A percentile compares a stretch with the other conserved stretches of the same genome.
phyloP scores from a whole-genome alignment of 176 grass and related monocot species.

The Zizania latifolia region DNA sequence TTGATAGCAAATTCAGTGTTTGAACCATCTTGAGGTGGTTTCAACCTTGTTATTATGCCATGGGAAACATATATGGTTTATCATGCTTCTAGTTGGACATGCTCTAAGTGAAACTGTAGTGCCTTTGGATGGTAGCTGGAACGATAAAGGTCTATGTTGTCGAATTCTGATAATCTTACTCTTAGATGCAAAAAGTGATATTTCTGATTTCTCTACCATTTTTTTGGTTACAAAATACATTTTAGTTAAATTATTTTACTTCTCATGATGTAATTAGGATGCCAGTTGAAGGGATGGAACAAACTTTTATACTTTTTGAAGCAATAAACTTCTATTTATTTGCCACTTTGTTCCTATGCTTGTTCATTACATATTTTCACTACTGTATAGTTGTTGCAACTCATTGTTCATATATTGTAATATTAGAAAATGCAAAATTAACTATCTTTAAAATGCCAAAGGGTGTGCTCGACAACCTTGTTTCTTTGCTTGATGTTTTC shows the following conservation, averaged over 20 bases:
- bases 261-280: conserved; percentile 4
- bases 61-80: background rate
- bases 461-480: no score
- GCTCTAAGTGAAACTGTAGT: conserved; percentile 4
- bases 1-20: background rate
- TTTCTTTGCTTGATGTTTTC: no score
- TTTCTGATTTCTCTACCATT: no score
- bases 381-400: no score
- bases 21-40: background rate
- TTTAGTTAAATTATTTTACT: conserved; percentile 25
- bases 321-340: conserved; percentile 12
- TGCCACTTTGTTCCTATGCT: background rate
- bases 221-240: background rate
- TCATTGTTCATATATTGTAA: no score
- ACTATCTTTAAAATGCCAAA: no score
- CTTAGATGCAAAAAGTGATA: background rate
- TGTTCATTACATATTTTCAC: background rate
- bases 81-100: background rate
- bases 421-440: no score
- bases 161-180: background rate
- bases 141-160: background rate
- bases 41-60: background rate
- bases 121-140: background rate
- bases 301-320: no score
- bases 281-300: background rate